A percentile compares a stretch with the other conserved stretches of the same genome.
Evolutionary conservation across 768 basidiomycete species (phyloP).

Genomic region (Epithele typhae): DNA sequence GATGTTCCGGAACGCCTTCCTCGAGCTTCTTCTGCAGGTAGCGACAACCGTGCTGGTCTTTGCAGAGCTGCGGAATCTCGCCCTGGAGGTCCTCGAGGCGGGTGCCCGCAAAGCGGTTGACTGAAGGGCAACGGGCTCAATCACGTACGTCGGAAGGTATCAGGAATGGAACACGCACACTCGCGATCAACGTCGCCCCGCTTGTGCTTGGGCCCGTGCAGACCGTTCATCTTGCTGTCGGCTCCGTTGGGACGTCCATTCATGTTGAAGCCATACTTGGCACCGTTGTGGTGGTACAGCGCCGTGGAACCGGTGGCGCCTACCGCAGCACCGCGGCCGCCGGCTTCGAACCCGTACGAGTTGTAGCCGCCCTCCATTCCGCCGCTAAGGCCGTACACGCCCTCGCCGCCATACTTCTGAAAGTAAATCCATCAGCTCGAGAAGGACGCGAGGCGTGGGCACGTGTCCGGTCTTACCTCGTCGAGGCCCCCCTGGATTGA

Average conservation of each 20-base stretch:
- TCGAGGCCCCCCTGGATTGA: slow-evolving; percentile 48
- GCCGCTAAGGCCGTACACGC: slow-evolving; percentile 42
- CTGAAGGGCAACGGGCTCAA: slow-evolving; percentile 33
- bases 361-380: slow-evolving; percentile 51
- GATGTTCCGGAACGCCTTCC: slow-evolving; percentile 90
- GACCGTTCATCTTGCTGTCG: slow-evolving; percentile 82
- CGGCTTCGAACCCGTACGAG: slow-evolving; percentile 52
- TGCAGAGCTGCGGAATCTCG: slow-evolving; percentile 91
- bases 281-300: slow-evolving; percentile 70
- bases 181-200: slow-evolving; percentile 89
- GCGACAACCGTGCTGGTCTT: slow-evolving; percentile 98
- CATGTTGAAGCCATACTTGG: slow-evolving; percentile 70
- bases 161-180: slow-evolving; percentile 38
- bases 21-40: slow-evolving; percentile 99
- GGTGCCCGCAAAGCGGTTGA: slow-evolving; percentile 96
- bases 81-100: slow-evolving; percentile 93
- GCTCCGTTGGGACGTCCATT: slow-evolving; percentile 48
- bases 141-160: not conserved
- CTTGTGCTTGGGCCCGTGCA: slow-evolving; percentile 93
- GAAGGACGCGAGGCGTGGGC: too few relatives aligned
- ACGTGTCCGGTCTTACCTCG: slow-evolving; percentile 41
- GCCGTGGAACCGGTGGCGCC: slow-evolving; percentile 65
- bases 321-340: slow-evolving; percentile 31
- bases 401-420: slow-evolving; percentile 56
- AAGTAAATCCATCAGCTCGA: too few relatives aligned